Evolutionary conservation across 1,139 yeast genomes (phyloP).

Genomic region (Geotrichum restrictum): DNA sequence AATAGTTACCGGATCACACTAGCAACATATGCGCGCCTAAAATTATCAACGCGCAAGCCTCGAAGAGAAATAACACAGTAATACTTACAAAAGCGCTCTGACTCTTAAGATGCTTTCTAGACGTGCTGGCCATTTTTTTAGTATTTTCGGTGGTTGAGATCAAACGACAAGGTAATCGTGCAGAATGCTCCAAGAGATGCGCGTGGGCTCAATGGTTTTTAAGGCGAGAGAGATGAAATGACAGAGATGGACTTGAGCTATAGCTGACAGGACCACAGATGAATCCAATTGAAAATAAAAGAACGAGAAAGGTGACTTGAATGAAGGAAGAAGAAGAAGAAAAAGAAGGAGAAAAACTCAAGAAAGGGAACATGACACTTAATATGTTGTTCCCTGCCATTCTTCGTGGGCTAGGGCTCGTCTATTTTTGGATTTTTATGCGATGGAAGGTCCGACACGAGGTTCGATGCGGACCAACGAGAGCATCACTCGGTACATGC

Average conservation of each 20-base stretch:
- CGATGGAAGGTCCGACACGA: neutral
- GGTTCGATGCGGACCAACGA: too few species aligned
- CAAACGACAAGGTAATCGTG: neutral
- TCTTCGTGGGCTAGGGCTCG: neutral
- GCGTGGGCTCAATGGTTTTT: neutral
- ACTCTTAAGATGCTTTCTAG: constrained; percentile 22
- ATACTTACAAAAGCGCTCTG: constrained; percentile 30
- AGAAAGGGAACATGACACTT: neutral
- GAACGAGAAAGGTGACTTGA: neutral
- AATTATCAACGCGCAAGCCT: neutral
- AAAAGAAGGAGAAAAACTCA: neutral
- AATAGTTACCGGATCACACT: neutral
- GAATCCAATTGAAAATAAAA: neutral
- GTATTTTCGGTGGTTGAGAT: neutral
- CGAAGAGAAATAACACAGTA: neutral
- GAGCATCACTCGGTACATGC: neutral
- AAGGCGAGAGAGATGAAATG: neutral
- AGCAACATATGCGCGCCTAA: neutral
- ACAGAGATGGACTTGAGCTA: neutral
- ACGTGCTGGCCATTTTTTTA: constrained; percentile 2
- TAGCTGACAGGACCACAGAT: neutral
- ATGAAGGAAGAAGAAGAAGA: neutral
- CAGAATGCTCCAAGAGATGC: neutral
- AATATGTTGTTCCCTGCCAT: neutral
- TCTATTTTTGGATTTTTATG: neutral